Evolutionary conservation across 305 asterid genomes (phyloP), one percentile per base, ranked within the genome.

Genomic region (Fraxinus xanthoxyloides): DNA sequence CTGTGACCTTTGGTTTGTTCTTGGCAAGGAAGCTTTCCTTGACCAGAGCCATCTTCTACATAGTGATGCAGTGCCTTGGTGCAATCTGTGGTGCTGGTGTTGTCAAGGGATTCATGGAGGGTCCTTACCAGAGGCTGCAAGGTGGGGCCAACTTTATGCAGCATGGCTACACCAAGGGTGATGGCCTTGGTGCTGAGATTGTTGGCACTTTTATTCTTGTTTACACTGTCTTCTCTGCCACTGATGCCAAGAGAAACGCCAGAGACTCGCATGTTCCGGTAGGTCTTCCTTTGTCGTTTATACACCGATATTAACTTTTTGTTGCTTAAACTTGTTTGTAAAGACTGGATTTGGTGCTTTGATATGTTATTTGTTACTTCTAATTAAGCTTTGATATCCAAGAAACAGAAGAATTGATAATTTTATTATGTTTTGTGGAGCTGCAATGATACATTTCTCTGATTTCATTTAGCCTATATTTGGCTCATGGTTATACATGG

Each of bases 11-110:
- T 12, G 81, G 81, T 10, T 61, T 78, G 75, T 24, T 78, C 54
- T 61, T 78, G 81, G 81, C 81, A 65, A 78, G 81, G 59, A 78
- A 78, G 59, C 48, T 78, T 31, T 78, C 81, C 59, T 65, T 78
- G 56, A 56, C 30, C 7, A 78, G 81, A 38, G 79, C 79, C 3
- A 5, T 76, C 13, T 31, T 59, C 28, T 76, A 76, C 79, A 46
- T 76, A 19, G 69, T 76, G 28, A 59, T 59, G 38, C 79, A 76
- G 79, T 46, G 69, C 65, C 65, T 76, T 54, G 79, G 79, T 76
- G 79, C 79, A 15, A 48, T 76, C 79, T 76, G 79, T n/a, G 79
- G 79, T 48, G 79, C 65, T 48, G 81, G 81, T 61, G 70, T 78
- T 56, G 81, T 78, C 12, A 78, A 78, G 72, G 81, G 74, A 34